Evolutionary conservation across 345 rosid genomes (phyloP), one percentile per base, ranked within the genome.

Genomic region (Melaleuca quinquenervia): DNA sequence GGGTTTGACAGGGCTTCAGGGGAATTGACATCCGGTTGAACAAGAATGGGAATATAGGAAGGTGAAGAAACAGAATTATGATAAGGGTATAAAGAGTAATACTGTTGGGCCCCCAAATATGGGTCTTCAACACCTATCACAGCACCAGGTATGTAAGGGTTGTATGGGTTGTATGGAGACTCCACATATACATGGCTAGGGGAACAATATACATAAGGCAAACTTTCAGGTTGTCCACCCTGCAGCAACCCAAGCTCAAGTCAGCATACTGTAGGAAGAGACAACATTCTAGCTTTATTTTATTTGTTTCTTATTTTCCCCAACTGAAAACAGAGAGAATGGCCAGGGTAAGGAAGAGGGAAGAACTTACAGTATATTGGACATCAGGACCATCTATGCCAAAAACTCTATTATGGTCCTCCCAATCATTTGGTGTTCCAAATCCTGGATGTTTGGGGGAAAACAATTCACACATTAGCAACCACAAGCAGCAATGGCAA

Each of bases 81-180:
- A 86, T 93, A 96, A 52, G 96, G 91, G 50, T 95, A 91, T 51
- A 90, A 22, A 22, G 96, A 26, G 89, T 96, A 96, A 87, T 90
- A 93, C 36, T 94, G 98, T 88, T 93, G 98, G 18, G 93, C 87
- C 88, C 92, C 95, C 62, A 90, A 87, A 83, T 91, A 91, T 78
- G 94, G 49, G 90, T 91, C 88, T 82, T 97, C 98, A 88, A 91
- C 92, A 82, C 96, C 95, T 75, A 94, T 86, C 86, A 91, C 50
- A 55, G 98, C 98, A 82, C 98, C 98, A 52, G 99, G 97, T 84
- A 96, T 94, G 89, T 94, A 95, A 84, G 98, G 97, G 89, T 97
- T 95, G 90, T 91, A 96, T 75, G 98, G 98, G 91, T 97, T 94
- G 90, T 94, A 96, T 88, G 98, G 92, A 90, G 98, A 92, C 90